Conservation (phyloP, 1,284 basidiomycete species). For the Ceratobasidium sp. region DNA sequence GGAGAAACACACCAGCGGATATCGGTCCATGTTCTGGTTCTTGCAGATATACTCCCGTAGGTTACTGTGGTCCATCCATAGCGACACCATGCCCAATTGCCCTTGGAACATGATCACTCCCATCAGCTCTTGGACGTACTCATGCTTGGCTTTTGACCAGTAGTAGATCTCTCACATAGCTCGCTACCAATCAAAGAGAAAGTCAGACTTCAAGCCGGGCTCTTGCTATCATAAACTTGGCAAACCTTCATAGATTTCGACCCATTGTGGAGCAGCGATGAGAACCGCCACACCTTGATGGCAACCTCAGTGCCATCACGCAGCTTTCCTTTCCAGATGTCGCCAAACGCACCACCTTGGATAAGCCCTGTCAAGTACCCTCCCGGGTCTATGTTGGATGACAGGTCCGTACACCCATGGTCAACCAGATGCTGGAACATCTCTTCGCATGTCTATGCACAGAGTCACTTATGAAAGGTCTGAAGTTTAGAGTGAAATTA, state of each 20-base stretch:
- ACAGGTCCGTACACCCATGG: no score
- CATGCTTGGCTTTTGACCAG: not conserved
- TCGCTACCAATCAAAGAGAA: not conserved
- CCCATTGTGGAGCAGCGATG: not conserved
- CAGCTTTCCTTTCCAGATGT: no score
- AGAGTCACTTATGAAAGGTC: no score
- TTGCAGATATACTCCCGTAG: not conserved
- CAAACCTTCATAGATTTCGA: slow-evolving; percentile 3
- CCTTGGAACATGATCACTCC: not conserved
- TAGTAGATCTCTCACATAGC: not conserved
- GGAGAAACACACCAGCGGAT: not conserved
- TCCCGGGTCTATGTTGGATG: no score
- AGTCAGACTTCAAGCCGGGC: not conserved
- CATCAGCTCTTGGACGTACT: not conserved
- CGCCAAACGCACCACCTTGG: no score
- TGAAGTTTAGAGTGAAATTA: no score
- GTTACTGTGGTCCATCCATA: slow-evolving; percentile 1
- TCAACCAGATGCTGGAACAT: no score
- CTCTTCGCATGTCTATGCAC: no score
- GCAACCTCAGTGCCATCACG: not conserved
- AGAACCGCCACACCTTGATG: not conserved
- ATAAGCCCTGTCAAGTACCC: no score
- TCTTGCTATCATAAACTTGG: not conserved
- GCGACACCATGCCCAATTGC: not conserved
- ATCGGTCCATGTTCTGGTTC: not conserved